Percentiles rank a stretch among this genome's conserved stretches.
phyloP scores from a whole-genome alignment of 2,329 filamentous ascomycete genomes.

The Thelonectria olida region DNA sequence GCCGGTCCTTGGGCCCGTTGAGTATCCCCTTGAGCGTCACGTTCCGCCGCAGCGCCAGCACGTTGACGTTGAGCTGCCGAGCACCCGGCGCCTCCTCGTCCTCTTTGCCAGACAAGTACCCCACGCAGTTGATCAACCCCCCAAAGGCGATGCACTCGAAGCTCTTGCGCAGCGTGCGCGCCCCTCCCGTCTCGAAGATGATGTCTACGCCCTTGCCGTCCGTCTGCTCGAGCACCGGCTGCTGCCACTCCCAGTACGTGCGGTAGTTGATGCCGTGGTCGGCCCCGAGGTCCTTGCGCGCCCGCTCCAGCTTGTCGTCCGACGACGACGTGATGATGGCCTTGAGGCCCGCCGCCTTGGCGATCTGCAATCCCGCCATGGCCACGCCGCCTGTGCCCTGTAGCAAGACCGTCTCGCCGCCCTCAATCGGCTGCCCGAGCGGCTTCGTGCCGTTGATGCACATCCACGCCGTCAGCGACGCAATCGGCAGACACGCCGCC shows the following conservation, averaged over 20 bases:
- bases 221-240: conserved; percentile 57
- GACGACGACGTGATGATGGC: conserved; percentile 65
- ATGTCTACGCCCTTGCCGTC: conserved; percentile 58
- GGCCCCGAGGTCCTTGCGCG: conserved; percentile 58
- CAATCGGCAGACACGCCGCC: conserved; percentile 68
- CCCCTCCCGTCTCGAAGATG: conserved; percentile 65
- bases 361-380: conserved; percentile 62
- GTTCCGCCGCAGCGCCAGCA: conserved; percentile 59
- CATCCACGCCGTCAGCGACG: conserved; percentile 72
- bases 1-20: conserved; percentile 65
- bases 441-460: conserved; percentile 68
- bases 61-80: conserved; percentile 66
- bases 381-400: conserved; percentile 66
- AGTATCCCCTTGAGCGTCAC: conserved; percentile 64
- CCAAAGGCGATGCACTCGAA: conserved; percentile 64
- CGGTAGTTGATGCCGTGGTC: conserved; percentile 64
- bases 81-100: conserved; percentile 54
- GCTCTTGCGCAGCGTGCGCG: conserved; percentile 60
- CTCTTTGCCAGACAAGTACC: conserved; percentile 61
- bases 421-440: conserved; percentile 54
- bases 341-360: conserved; percentile 59
- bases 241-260: conserved; percentile 61
- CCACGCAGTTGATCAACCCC: conserved; percentile 62
- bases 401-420: conserved; percentile 52
- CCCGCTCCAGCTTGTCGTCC: conserved; percentile 58